Conservation (phyloP, 1,284 basidiomycete species). For the Irpex lacteus region DNA sequence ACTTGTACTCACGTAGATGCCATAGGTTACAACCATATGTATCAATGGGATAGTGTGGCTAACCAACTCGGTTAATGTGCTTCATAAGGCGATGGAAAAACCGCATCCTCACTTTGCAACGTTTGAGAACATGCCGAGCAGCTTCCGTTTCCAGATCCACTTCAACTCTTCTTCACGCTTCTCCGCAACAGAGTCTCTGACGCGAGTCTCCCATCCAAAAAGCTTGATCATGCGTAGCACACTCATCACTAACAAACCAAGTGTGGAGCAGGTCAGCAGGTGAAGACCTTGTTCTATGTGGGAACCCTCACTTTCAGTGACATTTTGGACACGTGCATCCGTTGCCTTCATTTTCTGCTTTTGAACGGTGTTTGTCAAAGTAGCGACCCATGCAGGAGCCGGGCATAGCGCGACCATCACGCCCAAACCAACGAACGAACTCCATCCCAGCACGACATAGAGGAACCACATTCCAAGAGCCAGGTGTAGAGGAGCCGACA, state of each 20-base stretch:
- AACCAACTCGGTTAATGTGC: too few species aligned
- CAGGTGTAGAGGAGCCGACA: conserved; percentile 35
- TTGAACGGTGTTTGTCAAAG: conserved; percentile 29
- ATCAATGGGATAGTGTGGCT: too few species aligned
- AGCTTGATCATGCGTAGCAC: conserved; percentile 57
- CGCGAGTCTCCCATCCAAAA: conserved; percentile 55
- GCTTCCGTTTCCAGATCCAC: conserved; percentile 39
- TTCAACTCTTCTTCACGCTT: conserved; percentile 53
- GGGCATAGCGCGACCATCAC: conserved; percentile 52
- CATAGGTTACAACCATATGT: too few species aligned
- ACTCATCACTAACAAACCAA: conserved; percentile 27
- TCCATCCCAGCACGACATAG: conserved; percentile 47
- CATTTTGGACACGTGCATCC: conserved; percentile 46
- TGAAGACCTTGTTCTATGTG: neutral
- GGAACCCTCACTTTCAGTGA: conserved; percentile 37
- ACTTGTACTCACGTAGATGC: too few species aligned
- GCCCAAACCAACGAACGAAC: conserved; percentile 49
- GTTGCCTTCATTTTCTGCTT: conserved; percentile 35
- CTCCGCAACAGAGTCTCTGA: conserved; percentile 40
- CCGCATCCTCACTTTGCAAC: conserved; percentile 30
- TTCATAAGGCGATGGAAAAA: too few species aligned
- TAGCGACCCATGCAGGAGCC: conserved; percentile 39
- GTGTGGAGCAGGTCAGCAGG: neutral
- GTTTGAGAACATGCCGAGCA: conserved; percentile 34
- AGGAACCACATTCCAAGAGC: conserved; percentile 41